phyloP scores from a whole-genome alignment of 139 green algal species.

The Limnomonas spitsbergensis region DNA sequence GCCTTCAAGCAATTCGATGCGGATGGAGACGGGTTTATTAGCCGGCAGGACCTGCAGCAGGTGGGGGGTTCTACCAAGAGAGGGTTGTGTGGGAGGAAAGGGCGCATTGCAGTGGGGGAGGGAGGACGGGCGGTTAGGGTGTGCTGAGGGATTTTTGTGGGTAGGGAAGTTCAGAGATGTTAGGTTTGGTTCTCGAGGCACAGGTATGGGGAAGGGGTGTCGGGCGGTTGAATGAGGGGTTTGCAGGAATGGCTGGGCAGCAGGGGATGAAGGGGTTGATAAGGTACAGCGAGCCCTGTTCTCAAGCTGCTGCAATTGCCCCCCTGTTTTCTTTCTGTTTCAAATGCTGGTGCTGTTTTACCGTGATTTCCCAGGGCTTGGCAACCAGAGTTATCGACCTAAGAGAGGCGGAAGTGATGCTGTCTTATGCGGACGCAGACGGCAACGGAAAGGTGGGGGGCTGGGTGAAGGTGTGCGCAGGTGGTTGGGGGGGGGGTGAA shows the following conservation, averaged over 20 bases:
- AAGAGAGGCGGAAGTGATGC: background rate
- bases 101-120: too few species aligned
- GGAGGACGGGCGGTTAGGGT: too few species aligned
- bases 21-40: slow-evolving; percentile 15
- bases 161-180: too few species aligned
- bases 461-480: background rate
- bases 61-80: background rate
- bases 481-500: background rate
- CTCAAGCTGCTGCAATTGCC: too few species aligned
- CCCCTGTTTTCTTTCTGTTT: background rate
- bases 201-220: too few species aligned
- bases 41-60: background rate
- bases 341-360: background rate
- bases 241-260: too few species aligned
- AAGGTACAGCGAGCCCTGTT: too few species aligned
- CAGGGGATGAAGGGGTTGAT: too few species aligned
- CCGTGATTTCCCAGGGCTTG: background rate
- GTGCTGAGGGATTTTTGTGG: too few species aligned
- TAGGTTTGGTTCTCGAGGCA: too few species aligned
- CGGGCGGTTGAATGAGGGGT: too few species aligned
- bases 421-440: background rate
- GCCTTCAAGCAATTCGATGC: slow-evolving; percentile 16
- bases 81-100: too few species aligned
- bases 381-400: background rate
- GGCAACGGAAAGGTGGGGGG: slow-evolving; percentile 8